Evolutionary conservation across 805 yeast species (phyloP).

Genomic region (Candida chilensis): DNA sequence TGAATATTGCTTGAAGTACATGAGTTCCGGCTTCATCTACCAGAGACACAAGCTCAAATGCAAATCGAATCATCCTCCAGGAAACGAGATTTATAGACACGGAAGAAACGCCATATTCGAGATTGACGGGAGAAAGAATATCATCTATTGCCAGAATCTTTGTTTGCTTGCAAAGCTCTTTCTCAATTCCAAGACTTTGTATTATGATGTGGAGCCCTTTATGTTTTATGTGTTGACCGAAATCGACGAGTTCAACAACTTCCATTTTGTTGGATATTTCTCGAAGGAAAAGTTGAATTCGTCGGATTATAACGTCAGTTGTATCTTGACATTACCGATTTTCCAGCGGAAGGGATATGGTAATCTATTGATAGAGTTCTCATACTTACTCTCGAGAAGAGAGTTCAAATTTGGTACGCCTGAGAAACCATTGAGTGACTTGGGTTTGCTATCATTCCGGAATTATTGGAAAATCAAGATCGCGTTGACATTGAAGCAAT

Average conservation of each 20-base stretch:
- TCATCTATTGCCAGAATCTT: constrained; percentile 77
- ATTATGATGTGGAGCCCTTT: constrained; percentile 94
- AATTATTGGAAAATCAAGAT: constrained; percentile 76
- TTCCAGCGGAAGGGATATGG: constrained; percentile 90
- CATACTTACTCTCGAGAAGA: constrained; percentile 66
- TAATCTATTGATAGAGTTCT: constrained; percentile 77
- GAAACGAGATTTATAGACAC: constrained; percentile 82
- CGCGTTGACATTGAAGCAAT: constrained; percentile 40
- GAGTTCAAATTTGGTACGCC: constrained; percentile 88
- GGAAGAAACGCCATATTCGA: constrained; percentile 72
- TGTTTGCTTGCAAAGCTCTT: constrained; percentile 87
- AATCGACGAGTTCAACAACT: constrained; percentile 34
- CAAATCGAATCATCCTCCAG: constrained; percentile 70
- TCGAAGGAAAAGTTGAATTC: constrained; percentile 77
- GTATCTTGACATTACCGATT: constrained; percentile 84
- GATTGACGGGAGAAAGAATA: constrained; percentile 82
- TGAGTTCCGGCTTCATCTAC: constrained; percentile 56
- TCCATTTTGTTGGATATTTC: constrained; percentile 90
- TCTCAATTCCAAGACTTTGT: constrained; percentile 82
- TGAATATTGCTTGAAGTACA: constrained; percentile 76
- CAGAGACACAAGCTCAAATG: constrained; percentile 75
- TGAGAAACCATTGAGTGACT: constrained; percentile 84
- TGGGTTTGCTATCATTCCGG: constrained; percentile 80
- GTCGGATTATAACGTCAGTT: constrained; percentile 76
- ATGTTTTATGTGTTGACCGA: constrained; percentile 81